A percentile compares a stretch with the other conserved stretches of the same genome.
These are phyloP conservation scores for Atkinsonella texensis DNA, from an alignment of 2,329 filamentous ascomycete genomes.

Conservation along the genomic window DNA sequence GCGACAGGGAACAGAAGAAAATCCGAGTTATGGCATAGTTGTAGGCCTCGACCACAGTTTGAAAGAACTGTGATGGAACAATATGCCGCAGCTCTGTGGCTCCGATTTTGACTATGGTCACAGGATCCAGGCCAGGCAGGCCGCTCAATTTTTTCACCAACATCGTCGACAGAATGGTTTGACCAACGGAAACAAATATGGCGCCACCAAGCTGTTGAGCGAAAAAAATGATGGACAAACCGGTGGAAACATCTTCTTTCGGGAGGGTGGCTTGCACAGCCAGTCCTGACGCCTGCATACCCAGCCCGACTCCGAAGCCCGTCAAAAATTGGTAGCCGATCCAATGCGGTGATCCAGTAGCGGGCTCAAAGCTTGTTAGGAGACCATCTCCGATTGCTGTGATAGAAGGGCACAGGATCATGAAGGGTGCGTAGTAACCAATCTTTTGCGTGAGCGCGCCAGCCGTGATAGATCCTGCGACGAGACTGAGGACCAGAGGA, in stretches of 20 bases:
- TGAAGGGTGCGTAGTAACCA: constrained; percentile 48
- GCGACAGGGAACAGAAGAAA: constrained; percentile 49
- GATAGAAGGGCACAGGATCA: constrained; percentile 38
- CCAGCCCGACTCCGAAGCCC: constrained; percentile 46
- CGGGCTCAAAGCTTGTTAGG: constrained; percentile 40
- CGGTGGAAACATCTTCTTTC: constrained; percentile 39
- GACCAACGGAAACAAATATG: constrained; percentile 44
- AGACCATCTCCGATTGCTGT: constrained; percentile 43
- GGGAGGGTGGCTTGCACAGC: constrained; percentile 43
- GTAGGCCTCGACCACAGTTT: constrained; percentile 48
- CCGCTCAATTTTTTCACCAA: constrained; percentile 26
- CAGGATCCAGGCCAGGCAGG: constrained; percentile 31
- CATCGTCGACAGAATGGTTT: constrained; percentile 38
- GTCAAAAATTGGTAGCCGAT: constrained; percentile 47
- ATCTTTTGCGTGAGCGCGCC: constrained; percentile 37
- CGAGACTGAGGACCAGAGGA: constrained; percentile 43
- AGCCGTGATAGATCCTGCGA: constrained; percentile 36
- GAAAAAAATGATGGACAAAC: constrained; percentile 41
- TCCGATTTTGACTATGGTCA: constrained; percentile 32
- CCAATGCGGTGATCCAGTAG: constrained; percentile 39
- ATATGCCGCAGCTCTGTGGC: constrained; percentile 47
- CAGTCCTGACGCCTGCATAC: constrained; percentile 45
- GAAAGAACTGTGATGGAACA: constrained; percentile 37
- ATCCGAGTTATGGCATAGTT: constrained; percentile 50
- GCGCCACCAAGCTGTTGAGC: constrained; percentile 47